Evolutionary conservation across 495 filamentous ascomycete genomes (phyloP).

Genomic region (Pseudotulostoma volvatum): DNA sequence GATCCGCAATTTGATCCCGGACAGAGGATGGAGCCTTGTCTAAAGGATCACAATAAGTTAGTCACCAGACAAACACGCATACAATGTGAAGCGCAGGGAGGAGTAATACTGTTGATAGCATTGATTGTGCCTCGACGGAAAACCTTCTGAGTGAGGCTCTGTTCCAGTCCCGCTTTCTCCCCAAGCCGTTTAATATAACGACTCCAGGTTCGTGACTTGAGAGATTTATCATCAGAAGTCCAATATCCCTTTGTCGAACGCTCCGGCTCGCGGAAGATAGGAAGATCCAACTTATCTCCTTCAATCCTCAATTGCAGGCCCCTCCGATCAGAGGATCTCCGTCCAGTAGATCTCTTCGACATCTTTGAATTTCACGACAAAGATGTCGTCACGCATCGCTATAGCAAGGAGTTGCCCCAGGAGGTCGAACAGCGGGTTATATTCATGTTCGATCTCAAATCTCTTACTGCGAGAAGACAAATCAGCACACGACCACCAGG

Average conservation of each 20-base stretch:
- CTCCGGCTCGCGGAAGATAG: slow-evolving; percentile 5
- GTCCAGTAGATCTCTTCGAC: slow-evolving; percentile 6
- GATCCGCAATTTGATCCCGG: slow-evolving; percentile 5
- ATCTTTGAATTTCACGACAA: slow-evolving; percentile 4
- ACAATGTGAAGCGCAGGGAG: not conserved
- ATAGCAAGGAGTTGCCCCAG: slow-evolving; percentile 4
- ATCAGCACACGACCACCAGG: not conserved
- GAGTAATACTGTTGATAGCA: slow-evolving; percentile 6
- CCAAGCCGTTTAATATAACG: slow-evolving; percentile 5
- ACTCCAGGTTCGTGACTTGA: slow-evolving; percentile 4
- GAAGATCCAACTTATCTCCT: slow-evolving; percentile 3
- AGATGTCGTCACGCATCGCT: slow-evolving; percentile 3
- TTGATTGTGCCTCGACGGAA: slow-evolving; percentile 5
- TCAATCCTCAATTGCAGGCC: slow-evolving; percentile 6
- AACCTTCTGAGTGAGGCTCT: slow-evolving; percentile 5
- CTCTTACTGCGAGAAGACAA: slow-evolving; percentile 3
- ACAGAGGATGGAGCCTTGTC: slow-evolving; percentile 3
- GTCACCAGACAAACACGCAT: not conserved
- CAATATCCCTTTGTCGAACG: not conserved
- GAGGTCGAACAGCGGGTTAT: slow-evolving; percentile 6
- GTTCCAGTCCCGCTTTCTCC: slow-evolving; percentile 1
- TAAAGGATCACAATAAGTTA: slow-evolving; percentile 1
- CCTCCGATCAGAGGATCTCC: slow-evolving; percentile 2
- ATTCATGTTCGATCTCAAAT: slow-evolving; percentile 6
- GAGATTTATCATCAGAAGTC: slow-evolving; percentile 2